Evolutionary conservation across 169 alveolate genomes (phyloP), one percentile per base, ranked within the genome.

Genomic region (Perkinsus olseni): DNA sequence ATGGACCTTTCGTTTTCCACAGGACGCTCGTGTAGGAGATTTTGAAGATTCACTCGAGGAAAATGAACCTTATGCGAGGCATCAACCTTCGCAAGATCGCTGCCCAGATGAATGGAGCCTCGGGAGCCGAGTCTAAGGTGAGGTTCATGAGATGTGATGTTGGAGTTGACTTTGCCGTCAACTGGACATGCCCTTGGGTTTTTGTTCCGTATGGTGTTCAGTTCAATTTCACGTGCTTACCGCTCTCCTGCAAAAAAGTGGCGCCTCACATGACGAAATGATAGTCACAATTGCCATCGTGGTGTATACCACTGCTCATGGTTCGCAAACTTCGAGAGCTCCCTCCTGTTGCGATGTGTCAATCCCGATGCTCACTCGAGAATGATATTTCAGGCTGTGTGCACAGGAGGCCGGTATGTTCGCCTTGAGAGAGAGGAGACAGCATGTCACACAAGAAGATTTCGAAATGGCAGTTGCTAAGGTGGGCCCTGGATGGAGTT

Each of bases 331-430:
- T n/a, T n/a, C n/a, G n/a, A n/a, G n/a, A n/a, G n/a, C n/a, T n/a
- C n/a, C n/a, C n/a, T n/a, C n/a, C n/a, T n/a, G n/a, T n/a, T n/a
- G n/a, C n/a, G n/a, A n/a, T n/a, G n/a, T n/a, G n/a, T n/a, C n/a
- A n/a, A n/a, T n/a, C n/a, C n/a, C n/a, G n/a, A n/a, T n/a, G n/a
- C n/a, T n/a, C n/a, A n/a, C n/a, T n/a, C n/a, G n/a, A n/a, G n/a
- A n/a, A n/a, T n/a, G n/a, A n/a, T 40, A 11, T 40, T 40, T 24
- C 74, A 97, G 96, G 99, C 99, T 10, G 99, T 98, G n/a, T 99
- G 99, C 95, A 98, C 99, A n/a, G 31, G 99, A 99, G 96, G 99
- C 99, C 0, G 99, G 99, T 28, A 99, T 99, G 99, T 99, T 99
- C 95, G 99, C 99, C 6, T 97, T 99, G 45, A 97, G 99, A 92